Conservation (phyloP, 164 flowering plant genomes). For the Aristolochia contorta region DNA sequence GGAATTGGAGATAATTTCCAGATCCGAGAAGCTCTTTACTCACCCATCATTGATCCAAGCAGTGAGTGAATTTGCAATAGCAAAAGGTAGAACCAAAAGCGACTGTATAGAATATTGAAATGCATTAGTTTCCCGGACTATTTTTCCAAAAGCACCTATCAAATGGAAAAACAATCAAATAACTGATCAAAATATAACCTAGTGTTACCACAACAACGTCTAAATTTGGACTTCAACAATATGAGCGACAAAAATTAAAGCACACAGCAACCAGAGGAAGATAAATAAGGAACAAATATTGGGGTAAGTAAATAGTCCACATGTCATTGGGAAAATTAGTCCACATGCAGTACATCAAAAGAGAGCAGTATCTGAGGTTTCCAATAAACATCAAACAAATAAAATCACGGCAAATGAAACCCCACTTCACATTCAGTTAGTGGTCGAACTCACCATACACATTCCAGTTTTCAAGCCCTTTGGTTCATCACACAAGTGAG, state of each 20-base stretch:
- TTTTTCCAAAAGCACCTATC: neutral
- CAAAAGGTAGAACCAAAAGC: slow-evolving; percentile 85
- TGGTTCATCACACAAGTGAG: slow-evolving; percentile 98
- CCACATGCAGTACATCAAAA: no score
- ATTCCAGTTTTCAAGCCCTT: slow-evolving; percentile 97
- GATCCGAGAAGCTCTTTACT: slow-evolving; percentile 2
- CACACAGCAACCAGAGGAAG: neutral
- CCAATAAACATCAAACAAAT: no score
- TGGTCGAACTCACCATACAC: slow-evolving; percentile 53
- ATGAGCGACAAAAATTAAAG: neutral
- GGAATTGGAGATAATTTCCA: neutral
- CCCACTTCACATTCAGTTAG: no score
- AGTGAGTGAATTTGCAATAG: slow-evolving; percentile 84
- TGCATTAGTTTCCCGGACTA: neutral
- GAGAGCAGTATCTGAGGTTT: no score
- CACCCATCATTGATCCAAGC: slow-evolving; percentile 89
- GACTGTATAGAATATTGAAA: slow-evolving; percentile 36
- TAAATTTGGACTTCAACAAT: no score
- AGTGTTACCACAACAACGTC: no score
- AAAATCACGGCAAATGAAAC: no score
- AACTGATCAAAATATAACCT: neutral
- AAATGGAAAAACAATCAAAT: neutral
- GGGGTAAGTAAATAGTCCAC: no score
- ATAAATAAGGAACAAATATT: neutral
- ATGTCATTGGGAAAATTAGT: no score